These are phyloP conservation scores for Aspergillus floridensis DNA, from an alignment of 2,329 filamentous ascomycete species.

Conservation along the genomic window DNA sequence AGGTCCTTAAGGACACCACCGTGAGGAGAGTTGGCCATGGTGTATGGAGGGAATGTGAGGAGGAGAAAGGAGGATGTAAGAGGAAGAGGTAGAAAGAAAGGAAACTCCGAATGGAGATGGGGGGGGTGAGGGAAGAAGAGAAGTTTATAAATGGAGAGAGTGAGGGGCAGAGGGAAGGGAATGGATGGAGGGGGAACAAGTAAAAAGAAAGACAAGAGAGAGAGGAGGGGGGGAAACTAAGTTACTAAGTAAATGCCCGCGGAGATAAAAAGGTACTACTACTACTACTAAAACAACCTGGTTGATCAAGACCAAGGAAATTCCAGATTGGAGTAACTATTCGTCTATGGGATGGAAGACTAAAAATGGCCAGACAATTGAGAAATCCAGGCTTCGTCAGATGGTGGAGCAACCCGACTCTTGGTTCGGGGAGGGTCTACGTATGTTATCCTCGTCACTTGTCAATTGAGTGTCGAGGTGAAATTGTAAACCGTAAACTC, in stretches of 20 bases:
- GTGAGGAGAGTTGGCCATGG: constrained; percentile 62
- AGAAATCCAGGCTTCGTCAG: constrained; percentile 11
- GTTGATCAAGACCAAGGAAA: not conserved
- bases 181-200: not conserved
- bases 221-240: not conserved
- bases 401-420: constrained; percentile 13
- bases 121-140: constrained; percentile 1
- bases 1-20: constrained; percentile 98
- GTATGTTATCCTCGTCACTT: constrained; percentile 9
- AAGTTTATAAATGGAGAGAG: not conserved
- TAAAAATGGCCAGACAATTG: constrained; percentile 4
- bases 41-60: constrained; percentile 13
- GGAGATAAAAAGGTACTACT: constrained; percentile 8
- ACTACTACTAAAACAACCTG: not conserved
- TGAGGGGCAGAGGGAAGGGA: not conserved
- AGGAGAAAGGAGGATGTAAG: constrained; percentile 8
- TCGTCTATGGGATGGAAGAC: constrained; percentile 1
- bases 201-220: not conserved
- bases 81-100: constrained; percentile 3
- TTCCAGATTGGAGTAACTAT: not conserved
- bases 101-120: not conserved
- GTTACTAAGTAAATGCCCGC: constrained; percentile 2
- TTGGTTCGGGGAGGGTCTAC: constrained; percentile 14
- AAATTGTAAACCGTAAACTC: too few relatives aligned
- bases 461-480: too few relatives aligned